Evolutionary conservation across 352 stramenopile species (phyloP).

Genomic region (Globisporangium takayamanum): DNA sequence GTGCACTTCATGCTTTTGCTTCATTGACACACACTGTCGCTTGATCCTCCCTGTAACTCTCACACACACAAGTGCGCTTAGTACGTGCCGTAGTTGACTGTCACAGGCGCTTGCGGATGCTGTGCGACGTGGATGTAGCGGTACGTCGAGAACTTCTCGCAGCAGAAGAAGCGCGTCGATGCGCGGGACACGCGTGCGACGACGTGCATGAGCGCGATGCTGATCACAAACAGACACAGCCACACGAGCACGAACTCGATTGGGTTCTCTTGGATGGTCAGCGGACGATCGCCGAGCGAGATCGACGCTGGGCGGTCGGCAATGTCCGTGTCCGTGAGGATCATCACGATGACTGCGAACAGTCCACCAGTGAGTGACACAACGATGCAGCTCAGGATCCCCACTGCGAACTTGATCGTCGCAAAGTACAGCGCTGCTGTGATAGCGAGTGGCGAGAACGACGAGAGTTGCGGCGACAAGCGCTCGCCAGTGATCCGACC

Average conservation of each 20-base stretch:
- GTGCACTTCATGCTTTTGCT: background rate
- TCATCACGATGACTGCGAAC: conserved; percentile 18
- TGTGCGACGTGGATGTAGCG: conserved; percentile 35
- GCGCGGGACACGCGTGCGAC: conserved; percentile 35
- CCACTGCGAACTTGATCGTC: conserved; percentile 55
- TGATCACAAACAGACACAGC: conserved; percentile 45
- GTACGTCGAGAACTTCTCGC: conserved; percentile 48
- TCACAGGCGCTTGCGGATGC: conserved; percentile 14
- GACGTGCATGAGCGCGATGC: conserved; percentile 45
- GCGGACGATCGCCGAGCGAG: background rate
- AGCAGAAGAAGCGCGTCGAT: conserved; percentile 61
- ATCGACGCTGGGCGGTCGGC: conserved; percentile 11
- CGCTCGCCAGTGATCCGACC: conserved; percentile 26
- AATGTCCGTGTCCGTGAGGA: conserved; percentile 14
- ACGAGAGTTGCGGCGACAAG: conserved; percentile 38
- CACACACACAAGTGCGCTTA: background rate
- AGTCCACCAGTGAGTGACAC: conserved; percentile 28
- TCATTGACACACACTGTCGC: background rate
- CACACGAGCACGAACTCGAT: conserved; percentile 33
- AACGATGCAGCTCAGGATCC: conserved; percentile 33
- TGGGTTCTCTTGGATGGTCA: conserved; percentile 30
- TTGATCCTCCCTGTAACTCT: background rate
- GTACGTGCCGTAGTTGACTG: conserved; percentile 11
- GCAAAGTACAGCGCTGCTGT: conserved; percentile 56
- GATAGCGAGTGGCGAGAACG: conserved; percentile 55